These are phyloP conservation scores for Blepharisma japonicum DNA, from an alignment of 73 alveolate genomes.

Conservation along the genomic window DNA sequence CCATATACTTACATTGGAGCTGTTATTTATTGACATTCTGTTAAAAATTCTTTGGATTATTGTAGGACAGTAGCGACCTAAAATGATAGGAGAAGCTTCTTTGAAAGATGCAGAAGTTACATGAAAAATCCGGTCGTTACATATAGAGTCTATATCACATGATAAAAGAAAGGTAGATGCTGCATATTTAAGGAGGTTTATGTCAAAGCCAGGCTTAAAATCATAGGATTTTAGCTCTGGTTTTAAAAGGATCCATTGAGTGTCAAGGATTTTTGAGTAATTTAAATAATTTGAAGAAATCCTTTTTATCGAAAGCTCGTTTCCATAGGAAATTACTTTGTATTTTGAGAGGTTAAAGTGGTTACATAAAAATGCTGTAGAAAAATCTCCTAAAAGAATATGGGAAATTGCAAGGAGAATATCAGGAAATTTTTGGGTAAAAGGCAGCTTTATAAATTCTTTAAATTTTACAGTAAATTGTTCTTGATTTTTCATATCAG, in stretches of 20 bases:
- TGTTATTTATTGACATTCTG: not conserved
- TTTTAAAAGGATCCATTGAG: not conserved
- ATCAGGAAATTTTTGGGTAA: constrained; percentile 21
- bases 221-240: not conserved
- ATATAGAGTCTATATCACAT: constrained; percentile 16
- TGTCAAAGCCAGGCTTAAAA: not conserved
- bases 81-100: constrained; percentile 3
- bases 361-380: not conserved
- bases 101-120: not conserved
- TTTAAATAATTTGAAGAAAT: not conserved
- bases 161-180: not conserved
- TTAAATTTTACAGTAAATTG: constrained; percentile 21
- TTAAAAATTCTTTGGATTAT: not conserved
- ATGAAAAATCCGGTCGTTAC: not conserved
- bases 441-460: not conserved
- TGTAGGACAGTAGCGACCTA: not conserved
- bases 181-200: not conserved
- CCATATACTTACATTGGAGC: not conserved
- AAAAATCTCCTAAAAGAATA: not conserved
- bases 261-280: not conserved
- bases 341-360: not conserved
- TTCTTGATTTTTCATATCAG: not conserved
- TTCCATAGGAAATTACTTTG: not conserved
- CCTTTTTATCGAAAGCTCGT: not conserved
- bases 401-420: not conserved